Percentiles rank a stretch among this genome's conserved stretches.
These are phyloP conservation scores for Claviceps humidiphila DNA, from an alignment of 2,329 filamentous ascomycete genomes.

Conservation along the genomic window DNA sequence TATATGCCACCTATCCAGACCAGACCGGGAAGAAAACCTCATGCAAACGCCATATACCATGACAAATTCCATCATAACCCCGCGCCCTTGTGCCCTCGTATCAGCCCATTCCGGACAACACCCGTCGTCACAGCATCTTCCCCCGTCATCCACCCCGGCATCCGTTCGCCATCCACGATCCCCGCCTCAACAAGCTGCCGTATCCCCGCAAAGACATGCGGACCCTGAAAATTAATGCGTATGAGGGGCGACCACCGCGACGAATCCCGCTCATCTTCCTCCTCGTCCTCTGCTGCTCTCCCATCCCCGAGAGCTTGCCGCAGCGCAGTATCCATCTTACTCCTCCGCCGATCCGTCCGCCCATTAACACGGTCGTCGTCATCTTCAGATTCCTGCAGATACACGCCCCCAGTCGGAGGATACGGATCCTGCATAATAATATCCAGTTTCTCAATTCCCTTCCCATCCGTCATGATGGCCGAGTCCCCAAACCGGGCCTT, in stretches of 20 bases:
- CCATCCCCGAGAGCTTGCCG: conserved; percentile 15
- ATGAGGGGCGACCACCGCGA: conserved; percentile 26
- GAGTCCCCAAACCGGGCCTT: conserved; percentile 57
- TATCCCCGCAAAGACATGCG: conserved; percentile 70
- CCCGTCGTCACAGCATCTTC: conserved; percentile 70
- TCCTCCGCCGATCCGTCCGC: conserved; percentile 14
- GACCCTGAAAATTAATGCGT: conserved; percentile 56
- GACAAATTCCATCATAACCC: conserved; percentile 27
- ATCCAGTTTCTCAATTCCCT: conserved; percentile 48
- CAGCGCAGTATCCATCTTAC: conserved; percentile 23
- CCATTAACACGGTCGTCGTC: conserved; percentile 10
- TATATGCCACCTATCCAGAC: conserved; percentile 6
- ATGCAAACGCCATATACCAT: conserved; percentile 6
- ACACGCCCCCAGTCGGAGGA: conserved; percentile 16
- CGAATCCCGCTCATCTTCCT: conserved; percentile 15
- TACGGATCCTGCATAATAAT: conserved; percentile 47
- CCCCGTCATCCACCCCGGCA: conserved; percentile 87
- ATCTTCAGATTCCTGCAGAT: conserved; percentile 14
- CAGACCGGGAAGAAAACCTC: neutral
- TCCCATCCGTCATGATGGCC: conserved; percentile 40
- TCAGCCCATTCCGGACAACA: conserved; percentile 52
- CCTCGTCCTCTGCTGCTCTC: conserved; percentile 11
- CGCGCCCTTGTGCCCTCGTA: conserved; percentile 44
- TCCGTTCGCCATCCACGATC: conserved; percentile 58
- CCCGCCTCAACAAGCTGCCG: conserved; percentile 66